Conservation (phyloP, 2,329 filamentous ascomycete species). For the Alternaria burnsii region DNA sequence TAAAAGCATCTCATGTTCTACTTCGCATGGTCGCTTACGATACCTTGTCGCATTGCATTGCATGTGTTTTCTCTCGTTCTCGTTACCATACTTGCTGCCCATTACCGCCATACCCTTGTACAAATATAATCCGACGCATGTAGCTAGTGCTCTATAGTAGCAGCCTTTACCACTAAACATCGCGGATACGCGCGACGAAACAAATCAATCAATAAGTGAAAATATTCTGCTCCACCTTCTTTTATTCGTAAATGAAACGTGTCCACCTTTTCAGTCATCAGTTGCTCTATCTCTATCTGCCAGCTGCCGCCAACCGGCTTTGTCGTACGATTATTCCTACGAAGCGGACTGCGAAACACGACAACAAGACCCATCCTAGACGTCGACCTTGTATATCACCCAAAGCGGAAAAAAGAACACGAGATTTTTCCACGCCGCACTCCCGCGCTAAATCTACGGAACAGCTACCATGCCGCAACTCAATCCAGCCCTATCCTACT, state of each 20-base stretch:
- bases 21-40: neutral
- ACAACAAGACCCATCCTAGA: neutral
- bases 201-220: neutral
- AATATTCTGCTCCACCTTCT: neutral
- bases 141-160: slow-evolving; percentile 4
- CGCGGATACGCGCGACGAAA: neutral
- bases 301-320: neutral
- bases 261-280: neutral
- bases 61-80: slow-evolving; percentile 7
- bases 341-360: neutral
- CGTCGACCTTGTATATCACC: neutral
- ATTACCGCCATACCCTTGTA: slow-evolving; percentile 21
- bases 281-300: neutral
- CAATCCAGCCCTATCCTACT: neutral
- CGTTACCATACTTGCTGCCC: neutral
- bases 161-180: neutral
- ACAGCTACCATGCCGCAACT: neutral
- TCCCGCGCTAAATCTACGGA: neutral
- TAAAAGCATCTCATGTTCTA: slow-evolving; percentile 6
- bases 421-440: neutral
- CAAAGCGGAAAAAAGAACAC: neutral
- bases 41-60: slow-evolving; percentile 12
- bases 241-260: neutral
- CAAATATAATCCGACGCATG: slow-evolving; percentile 19
- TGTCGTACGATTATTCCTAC: neutral